Base-by-base conservation (phyloP, 1,284 basidiomycete genomes). In the Violaceomyces palustris region DNA sequence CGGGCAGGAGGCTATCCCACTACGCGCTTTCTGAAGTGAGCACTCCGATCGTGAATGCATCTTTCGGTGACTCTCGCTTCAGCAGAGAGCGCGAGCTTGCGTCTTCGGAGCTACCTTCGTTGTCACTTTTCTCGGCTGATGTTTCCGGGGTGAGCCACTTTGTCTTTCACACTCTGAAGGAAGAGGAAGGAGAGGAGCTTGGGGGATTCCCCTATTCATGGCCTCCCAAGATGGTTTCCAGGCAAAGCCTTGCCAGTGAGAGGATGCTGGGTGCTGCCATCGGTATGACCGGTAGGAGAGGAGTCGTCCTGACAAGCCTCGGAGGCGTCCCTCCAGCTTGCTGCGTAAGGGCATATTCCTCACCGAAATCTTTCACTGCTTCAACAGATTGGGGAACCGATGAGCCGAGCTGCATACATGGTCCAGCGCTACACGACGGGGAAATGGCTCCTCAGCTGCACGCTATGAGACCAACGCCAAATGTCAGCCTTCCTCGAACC, bases 261-360 rank as follows among this genome's bases (percentile, higher is more conserved):
- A 40, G 50, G 6, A 26, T 53, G 18, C 37, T 48, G 14, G 45
- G 45, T 6, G 41, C 41, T 6, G 42, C 50, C 12, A 15, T 42
- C 4, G 50, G 50, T 22, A 38, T 38, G 18, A 35, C 30, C 28
- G 50, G 41, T 6, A 26, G 24, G 3, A 31, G 41, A 6, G 50
- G 28, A 18, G 10, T 53, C 29, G 27, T 53, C 11, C 11, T 39
- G 4, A 36, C 45, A 12, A 48, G 42, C 21, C 22, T 48, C 9
- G 50, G 50, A 6, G 50, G 50, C 14, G 36, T 53, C 14, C 45
- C 45, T 4, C 50, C 50, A 15, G 15, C 30, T 14, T 53, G 50
- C 22, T 22, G 40, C 1, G 34, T 39, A 22, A 40, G 50, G 1
- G 18, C 24, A 14, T 53, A 47, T 24, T 28, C 29, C 6, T 12